Evolutionary conservation across 1,284 basidiomycete species (phyloP), one percentile per base, ranked within the genome.

Genomic region (Leccinum huronense): DNA sequence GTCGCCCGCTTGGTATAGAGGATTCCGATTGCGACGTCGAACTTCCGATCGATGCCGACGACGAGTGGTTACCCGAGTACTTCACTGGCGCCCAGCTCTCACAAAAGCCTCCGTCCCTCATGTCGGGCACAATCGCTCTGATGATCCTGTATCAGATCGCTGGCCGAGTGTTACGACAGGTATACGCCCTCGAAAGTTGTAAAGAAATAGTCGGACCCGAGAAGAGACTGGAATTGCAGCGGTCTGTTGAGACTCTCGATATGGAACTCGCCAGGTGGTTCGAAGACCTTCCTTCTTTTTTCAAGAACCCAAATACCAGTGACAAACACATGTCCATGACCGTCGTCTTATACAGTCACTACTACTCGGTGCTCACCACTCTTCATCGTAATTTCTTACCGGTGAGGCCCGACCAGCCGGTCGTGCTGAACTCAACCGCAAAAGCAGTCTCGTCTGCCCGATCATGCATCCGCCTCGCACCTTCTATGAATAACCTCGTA

Each of bases 301-400:
- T 93, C 84, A 91, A 90, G 77, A 87, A 86, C 4, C 80, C 85
- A 65, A 87, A 84, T 14, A 79, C 83, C 65, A 93, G 86, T 62
- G 90, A 86, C 66, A 86, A 88, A 76, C 88, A 93, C 78, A 87
- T 93, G 42, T 90, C 89, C 1, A 90, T 95, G 85, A 90, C 90
- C 16, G 90, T 93, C n/a, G 90, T 94, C 36, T 83, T 95, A 11
- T 93, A 87, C 81, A 93, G 91, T 71, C 91, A 93, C 72, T 95
- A 95, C 74, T 95, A 95, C 76, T 92, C 92, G 27, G 85, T 95
- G 51, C 81, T 94, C 67, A 93, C 91, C 19, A 94, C 94, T 1
- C 84, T 95, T 45, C 94, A 95, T 74, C 92, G 94, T 51, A 95
- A 95, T 76, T 89, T 95, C 72, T 79, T 95, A 60, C 86, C 91